Percentiles rank a stretch among this genome's conserved stretches.
phyloP scores from a whole-genome alignment of 345 rosid genomes.

The Pistacia integerrima region DNA sequence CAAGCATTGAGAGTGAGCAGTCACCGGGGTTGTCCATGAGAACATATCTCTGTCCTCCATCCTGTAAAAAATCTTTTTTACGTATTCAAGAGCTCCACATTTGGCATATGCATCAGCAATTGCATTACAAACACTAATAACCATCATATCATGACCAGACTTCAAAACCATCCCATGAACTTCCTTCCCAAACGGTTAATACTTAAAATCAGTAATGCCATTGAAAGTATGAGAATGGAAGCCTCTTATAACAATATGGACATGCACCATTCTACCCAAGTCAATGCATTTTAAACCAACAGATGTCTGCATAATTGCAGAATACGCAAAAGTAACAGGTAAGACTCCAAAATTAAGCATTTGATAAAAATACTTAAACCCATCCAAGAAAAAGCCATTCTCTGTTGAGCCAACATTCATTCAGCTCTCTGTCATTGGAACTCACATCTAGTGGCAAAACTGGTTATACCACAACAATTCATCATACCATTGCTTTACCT shows the following conservation, averaged over 20 bases:
- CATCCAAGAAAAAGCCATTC: conserved; percentile 34
- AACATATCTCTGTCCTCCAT: too few species aligned
- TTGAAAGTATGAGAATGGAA: neutral
- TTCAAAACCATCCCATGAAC: too few species aligned
- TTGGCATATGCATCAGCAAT: neutral
- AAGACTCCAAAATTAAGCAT: conserved; percentile 29
- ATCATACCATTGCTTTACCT: neutral
- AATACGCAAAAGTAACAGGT: conserved; percentile 41
- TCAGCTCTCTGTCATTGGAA: neutral
- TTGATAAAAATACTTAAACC: conserved; percentile 29
- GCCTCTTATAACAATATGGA: conserved; percentile 37
- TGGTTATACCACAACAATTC: neutral
- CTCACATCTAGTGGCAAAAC: neutral
- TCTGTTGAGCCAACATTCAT: conserved; percentile 40
- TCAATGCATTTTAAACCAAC: conserved; percentile 37
- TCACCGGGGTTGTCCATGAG: too few species aligned
- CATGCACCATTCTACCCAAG: conserved; percentile 40
- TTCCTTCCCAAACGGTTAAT: too few species aligned
- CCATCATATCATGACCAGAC: too few species aligned
- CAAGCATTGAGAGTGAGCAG: conserved; percentile 35
- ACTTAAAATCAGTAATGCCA: too few species aligned
- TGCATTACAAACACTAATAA: too few species aligned
- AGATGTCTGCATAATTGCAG: conserved; percentile 42
- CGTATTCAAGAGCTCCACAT: too few species aligned
- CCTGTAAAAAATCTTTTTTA: too few species aligned